A percentile compares a stretch with the other conserved stretches of the same genome.
Conservation (phyloP, 2,329 filamentous ascomycete genomes). For the Epicoccum nigrum region DNA sequence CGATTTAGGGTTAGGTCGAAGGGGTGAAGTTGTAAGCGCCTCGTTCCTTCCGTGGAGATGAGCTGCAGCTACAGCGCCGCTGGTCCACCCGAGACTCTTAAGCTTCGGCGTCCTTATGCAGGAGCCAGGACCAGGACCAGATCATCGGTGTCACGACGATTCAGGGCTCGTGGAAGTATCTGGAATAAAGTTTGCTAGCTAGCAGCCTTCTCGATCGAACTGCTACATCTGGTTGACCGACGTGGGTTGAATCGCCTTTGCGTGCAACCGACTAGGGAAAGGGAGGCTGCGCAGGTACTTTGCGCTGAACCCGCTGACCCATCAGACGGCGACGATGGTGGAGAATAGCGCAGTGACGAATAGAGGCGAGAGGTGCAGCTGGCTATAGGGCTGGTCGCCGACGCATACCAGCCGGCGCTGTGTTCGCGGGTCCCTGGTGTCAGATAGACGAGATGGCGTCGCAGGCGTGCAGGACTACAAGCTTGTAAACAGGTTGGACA, state of each 20-base stretch:
- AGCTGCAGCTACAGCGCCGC: conserved; percentile 3
- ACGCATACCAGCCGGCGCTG: conserved; percentile 18
- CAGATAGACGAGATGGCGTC: conserved; percentile 14
- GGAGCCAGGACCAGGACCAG: conserved; percentile 1
- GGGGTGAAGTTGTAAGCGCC: background rate
- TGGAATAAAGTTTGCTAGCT: background rate
- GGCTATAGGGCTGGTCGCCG: conserved; percentile 19
- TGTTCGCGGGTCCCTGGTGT: conserved; percentile 12
- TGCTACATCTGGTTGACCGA: conserved; percentile 1
- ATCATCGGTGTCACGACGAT: conserved; percentile 2
- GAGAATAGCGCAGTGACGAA: conserved; percentile 2
- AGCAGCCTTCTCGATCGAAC: background rate
- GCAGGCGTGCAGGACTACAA: background rate
- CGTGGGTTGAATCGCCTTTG: conserved; percentile 2
- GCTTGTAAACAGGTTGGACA: conserved; percentile 1
- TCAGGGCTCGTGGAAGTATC: background rate
- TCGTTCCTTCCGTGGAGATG: background rate
- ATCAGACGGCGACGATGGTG: background rate
- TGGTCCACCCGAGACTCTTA: background rate
- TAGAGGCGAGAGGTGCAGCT: background rate
- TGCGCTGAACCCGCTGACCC: background rate
- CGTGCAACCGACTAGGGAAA: conserved; percentile 1
- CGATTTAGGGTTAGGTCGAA: background rate
- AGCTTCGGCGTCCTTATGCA: conserved; percentile 1
- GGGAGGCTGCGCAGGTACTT: conserved; percentile 2